Evolutionary conservation across 1,139 yeast genomes (phyloP).

Genomic region (Blastobotrys apis): DNA sequence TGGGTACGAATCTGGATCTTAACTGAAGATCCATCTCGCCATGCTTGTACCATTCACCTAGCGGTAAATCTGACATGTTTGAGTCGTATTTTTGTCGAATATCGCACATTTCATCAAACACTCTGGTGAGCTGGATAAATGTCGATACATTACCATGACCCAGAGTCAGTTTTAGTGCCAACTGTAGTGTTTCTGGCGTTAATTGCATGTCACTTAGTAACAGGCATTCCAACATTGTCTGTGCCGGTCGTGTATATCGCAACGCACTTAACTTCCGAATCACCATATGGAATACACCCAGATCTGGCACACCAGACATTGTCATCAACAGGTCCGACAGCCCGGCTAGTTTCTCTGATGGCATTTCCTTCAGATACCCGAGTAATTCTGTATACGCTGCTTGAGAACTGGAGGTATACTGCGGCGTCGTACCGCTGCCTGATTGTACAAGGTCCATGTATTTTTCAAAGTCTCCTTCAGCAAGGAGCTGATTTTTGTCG

Average conservation of each 20-base stretch:
- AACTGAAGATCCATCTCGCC: conserved; percentile 6
- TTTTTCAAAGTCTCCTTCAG: not conserved
- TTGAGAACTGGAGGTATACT: not conserved
- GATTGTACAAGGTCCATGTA: not conserved
- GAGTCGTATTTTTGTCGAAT: not conserved
- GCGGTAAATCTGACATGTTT: conserved; percentile 7
- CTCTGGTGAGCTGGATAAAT: conserved; percentile 20
- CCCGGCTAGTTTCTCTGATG: conserved; percentile 8
- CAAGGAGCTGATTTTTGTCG: not conserved
- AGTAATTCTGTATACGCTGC: conserved; percentile 5
- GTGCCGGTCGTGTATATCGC: conserved; percentile 27
- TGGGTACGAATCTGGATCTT: conserved; percentile 1
- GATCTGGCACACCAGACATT: conserved; percentile 24
- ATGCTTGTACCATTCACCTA: conserved; percentile 8
- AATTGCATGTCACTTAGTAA: conserved; percentile 23
- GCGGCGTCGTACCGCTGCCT: not conserved
- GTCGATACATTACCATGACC: conserved; percentile 18
- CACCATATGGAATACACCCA: conserved; percentile 24
- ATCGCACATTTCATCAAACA: conserved; percentile 14
- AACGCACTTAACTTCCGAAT: conserved; percentile 22
- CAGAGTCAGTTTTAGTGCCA: conserved; percentile 23
- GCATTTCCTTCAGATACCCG: conserved; percentile 4
- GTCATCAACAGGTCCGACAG: conserved; percentile 20
- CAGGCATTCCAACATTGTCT: conserved; percentile 26
- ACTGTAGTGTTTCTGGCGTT: conserved; percentile 19